These are phyloP conservation scores for Eimeria necatrix DNA, from an alignment of 169 alveolate species.

Conservation along the genomic window DNA sequence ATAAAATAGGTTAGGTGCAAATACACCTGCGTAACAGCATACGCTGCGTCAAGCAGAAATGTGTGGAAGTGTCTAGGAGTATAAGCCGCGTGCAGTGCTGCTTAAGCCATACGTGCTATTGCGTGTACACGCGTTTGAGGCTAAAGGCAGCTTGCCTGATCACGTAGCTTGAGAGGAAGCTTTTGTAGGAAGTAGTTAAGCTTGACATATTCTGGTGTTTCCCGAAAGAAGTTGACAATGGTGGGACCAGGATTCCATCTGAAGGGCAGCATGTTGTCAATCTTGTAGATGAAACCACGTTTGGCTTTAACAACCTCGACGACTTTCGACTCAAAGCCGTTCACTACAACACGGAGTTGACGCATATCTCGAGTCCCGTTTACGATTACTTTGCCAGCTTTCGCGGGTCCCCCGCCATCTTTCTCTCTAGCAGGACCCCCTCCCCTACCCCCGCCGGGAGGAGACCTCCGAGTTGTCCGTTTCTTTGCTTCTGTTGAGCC, in stretches of 20 bases:
- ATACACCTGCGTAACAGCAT: too few species aligned
- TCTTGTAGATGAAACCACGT: slow-evolving; percentile 72
- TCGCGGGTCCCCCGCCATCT: background rate
- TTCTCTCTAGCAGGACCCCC: background rate
- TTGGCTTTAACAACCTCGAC: slow-evolving; percentile 67
- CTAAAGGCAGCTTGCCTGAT: slow-evolving; percentile 1
- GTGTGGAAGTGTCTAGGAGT: too few species aligned
- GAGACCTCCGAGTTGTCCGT: background rate
- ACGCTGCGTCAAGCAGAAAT: too few species aligned
- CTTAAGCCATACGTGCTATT: too few species aligned
- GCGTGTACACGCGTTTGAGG: too few species aligned
- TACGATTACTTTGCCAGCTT: background rate
- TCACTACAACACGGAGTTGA: slow-evolving; percentile 11
- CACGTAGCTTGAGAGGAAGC: slow-evolving; percentile 22
- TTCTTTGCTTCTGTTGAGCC: slow-evolving; percentile 28
- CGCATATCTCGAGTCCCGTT: slow-evolving; percentile 57
- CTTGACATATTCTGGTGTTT: slow-evolving; percentile 32
- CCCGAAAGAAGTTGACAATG: slow-evolving; percentile 35
- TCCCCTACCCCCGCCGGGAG: slow-evolving; percentile 4
- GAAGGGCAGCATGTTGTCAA: slow-evolving; percentile 43
- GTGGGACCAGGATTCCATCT: slow-evolving; percentile 77
- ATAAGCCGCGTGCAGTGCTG: too few species aligned
- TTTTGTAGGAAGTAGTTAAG: slow-evolving; percentile 39
- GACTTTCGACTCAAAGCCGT: slow-evolving; percentile 29
- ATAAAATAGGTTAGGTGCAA: too few species aligned